Conservation (phyloP, 2,329 filamentous ascomycete species). For the Epichloe uncinata region DNA sequence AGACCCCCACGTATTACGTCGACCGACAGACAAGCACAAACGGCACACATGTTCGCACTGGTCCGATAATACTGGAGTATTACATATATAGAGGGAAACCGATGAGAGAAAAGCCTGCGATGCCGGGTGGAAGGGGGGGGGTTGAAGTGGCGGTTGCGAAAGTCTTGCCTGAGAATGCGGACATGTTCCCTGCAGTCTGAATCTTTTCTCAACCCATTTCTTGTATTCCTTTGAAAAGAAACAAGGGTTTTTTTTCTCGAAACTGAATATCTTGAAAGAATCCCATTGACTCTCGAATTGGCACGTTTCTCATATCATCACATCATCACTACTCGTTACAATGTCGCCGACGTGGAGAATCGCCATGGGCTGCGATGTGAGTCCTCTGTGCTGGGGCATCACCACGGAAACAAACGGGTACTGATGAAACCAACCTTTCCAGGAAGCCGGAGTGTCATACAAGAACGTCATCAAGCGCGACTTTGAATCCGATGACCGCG, state of each 20-base stretch:
- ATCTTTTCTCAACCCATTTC: neutral
- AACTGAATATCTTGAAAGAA: too few relatives aligned
- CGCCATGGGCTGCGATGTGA: slow-evolving; percentile 40
- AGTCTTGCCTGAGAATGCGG: neutral
- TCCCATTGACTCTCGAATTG: too few relatives aligned
- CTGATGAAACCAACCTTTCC: neutral
- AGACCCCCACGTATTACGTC: neutral
- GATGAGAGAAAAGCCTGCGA: neutral
- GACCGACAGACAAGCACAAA: neutral
- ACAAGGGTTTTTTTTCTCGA: too few relatives aligned
- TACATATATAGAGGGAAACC: neutral
- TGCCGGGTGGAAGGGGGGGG: neutral
- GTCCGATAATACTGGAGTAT: neutral
- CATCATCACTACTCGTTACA: slow-evolving; percentile 6
- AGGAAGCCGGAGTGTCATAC: slow-evolving; percentile 65
- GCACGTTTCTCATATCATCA: neutral
- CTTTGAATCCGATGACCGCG: slow-evolving; percentile 52
- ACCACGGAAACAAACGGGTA: neutral
- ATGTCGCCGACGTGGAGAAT: slow-evolving; percentile 39
- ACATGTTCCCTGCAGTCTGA: neutral
- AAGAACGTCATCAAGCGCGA: slow-evolving; percentile 66
- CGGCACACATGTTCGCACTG: neutral
- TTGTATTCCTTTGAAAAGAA: too few relatives aligned
- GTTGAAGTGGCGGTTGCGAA: neutral
- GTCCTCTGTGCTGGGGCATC: slow-evolving; percentile 11